Conservation (phyloP, 495 filamentous ascomycete species). For the Daldinia loculata region DNA sequence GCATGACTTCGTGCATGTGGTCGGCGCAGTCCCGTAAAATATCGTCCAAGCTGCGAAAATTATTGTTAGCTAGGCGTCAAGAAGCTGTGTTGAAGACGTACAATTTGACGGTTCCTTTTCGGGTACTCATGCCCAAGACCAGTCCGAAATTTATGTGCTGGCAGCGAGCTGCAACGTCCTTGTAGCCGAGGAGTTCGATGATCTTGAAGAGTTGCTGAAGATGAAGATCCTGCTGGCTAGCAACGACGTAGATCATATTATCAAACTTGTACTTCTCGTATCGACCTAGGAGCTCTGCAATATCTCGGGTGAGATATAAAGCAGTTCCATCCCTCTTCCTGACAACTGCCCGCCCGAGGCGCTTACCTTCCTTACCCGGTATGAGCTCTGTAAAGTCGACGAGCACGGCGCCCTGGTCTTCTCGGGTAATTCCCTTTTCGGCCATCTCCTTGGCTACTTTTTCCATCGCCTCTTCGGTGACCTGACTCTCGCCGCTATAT, state of each 20-base stretch:
- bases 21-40: constrained; percentile 69
- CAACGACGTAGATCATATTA: constrained; percentile 75
- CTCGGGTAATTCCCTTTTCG: constrained; percentile 76
- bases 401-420: constrained; percentile 87
- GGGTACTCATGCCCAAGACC: constrained; percentile 70
- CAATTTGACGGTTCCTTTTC: constrained; percentile 62
- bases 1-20: constrained; percentile 73
- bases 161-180: constrained; percentile 64
- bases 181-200: constrained; percentile 65
- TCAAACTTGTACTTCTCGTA: constrained; percentile 71
- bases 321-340: constrained; percentile 70
- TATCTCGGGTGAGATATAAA: constrained; percentile 72
- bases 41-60: constrained; percentile 65
- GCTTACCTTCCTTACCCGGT: constrained; percentile 65
- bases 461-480: constrained; percentile 83
- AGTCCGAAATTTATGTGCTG: constrained; percentile 72
- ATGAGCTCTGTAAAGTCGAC: constrained; percentile 85
- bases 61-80: constrained; percentile 6
- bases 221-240: constrained; percentile 67
- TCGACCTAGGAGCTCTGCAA: constrained; percentile 67
- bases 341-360: constrained; percentile 64
- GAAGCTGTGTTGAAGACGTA: constrained; percentile 13
- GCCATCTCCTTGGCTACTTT: constrained; percentile 69
- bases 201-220: constrained; percentile 73
- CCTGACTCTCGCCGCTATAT: constrained; percentile 94